Base-by-base conservation (phyloP, 208 protist genomes). In the Pavlovales sp. region DNA sequence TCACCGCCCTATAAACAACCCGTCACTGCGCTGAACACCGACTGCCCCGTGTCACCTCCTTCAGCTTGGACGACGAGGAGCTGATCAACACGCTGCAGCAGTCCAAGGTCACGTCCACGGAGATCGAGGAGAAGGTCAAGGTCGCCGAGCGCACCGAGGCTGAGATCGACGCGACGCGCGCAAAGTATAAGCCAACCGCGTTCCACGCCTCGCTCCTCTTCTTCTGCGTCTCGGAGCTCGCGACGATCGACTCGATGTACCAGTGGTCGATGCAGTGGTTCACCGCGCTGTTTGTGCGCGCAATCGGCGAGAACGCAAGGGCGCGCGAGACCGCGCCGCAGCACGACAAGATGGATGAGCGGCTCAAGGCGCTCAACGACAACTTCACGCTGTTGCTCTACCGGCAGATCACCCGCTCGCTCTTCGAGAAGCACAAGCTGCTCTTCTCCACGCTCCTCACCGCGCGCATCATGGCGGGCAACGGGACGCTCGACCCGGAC, bases 211-310 rank as follows among this genome's bases (percentile, higher is more conserved):
- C 92, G 42, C 86, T 91, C 28, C 85, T 93, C 28, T 94, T 93
- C 83, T 94, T 94, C 84, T 88, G 36, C 46, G 88, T 93, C n/a
- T 37, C 90, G 44, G 47, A 76, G n/a, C 81, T 94, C 26, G 86
- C 81, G 1, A 88, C 89, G 71, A 91, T 93, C 75, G 92, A 93
- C 71, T 89, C 90, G 5, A 94, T 94, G 93, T 94, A 94, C 81
- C 93, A 94, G 77, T 99, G 98, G 91, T 97, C 97, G 40, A 93
- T 99, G 18, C 95, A 97, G 83, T 96, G 96, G 40, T 99, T 98
- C 93, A 97, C 99, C 79, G 90, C 95, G 39, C 93, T 99, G 14
- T 99, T 98, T 91, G 94, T 96, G 88, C 94, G 94, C 77, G 97
- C 94, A 91, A 98, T 99, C 91, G 94, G 96, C 86, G 96, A 95